Evolutionary conservation across 2,329 filamentous ascomycete species (phyloP).

Genomic region (Lasiodiplodia gonubiensis): DNA sequence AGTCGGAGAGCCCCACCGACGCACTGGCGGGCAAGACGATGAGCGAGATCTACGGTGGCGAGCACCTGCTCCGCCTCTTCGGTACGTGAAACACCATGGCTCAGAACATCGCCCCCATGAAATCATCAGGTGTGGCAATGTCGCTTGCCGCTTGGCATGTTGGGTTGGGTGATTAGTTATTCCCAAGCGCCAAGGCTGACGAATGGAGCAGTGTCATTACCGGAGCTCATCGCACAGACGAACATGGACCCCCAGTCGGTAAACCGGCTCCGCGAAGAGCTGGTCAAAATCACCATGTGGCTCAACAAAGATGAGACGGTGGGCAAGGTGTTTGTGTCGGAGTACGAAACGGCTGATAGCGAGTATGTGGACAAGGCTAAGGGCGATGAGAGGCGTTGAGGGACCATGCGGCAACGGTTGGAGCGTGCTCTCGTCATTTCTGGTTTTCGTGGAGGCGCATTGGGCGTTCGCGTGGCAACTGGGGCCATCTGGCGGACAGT

Average conservation of each 20-base stretch:
- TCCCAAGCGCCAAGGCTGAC: constrained; percentile 14
- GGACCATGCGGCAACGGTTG: constrained; percentile 1
- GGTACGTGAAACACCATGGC: constrained; percentile 61
- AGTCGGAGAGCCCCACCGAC: constrained; percentile 66
- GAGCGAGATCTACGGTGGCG: constrained; percentile 86
- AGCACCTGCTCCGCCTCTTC: constrained; percentile 87
- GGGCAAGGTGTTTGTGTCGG: constrained; percentile 75
- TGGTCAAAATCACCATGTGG: constrained; percentile 86
- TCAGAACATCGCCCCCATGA: not conserved
- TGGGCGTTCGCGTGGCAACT: constrained; percentile 24
- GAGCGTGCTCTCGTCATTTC: not conserved
- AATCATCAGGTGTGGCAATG: constrained; percentile 1
- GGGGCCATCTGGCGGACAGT: constrained; percentile 9
- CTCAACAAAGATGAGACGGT: constrained; percentile 71
- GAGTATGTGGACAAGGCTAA: constrained; percentile 74
- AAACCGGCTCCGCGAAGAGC: constrained; percentile 84
- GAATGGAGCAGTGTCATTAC: constrained; percentile 68
- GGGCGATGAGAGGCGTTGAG: constrained; percentile 33
- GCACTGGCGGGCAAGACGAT: constrained; percentile 73
- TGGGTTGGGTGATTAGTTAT: constrained; percentile 17
- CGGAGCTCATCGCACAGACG: constrained; percentile 93
- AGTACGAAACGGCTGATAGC: constrained; percentile 74
- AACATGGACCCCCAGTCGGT: constrained; percentile 97
- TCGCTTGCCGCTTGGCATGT: constrained; percentile 1
- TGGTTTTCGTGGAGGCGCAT: constrained; percentile 20